Percentiles rank a stretch among this genome's conserved stretches.
Conservation (phyloP, 2,329 filamentous ascomycete genomes). For the Biscogniauxia mediterranea region DNA sequence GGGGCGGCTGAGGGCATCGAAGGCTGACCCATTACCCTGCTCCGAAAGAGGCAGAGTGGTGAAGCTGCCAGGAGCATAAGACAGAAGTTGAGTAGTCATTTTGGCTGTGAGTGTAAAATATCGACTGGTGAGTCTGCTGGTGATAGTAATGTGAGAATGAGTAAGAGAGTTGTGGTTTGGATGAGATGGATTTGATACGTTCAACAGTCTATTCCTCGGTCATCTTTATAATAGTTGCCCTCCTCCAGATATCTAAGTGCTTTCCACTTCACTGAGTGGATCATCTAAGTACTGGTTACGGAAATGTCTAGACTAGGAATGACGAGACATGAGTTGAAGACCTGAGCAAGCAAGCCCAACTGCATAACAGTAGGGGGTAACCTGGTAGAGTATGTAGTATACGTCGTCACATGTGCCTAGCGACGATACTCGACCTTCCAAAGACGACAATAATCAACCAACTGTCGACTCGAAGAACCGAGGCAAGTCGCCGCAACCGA, state of each 20-base stretch:
- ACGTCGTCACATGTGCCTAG: not conserved
- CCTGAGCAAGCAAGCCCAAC: not conserved
- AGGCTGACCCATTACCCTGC: slow-evolving; percentile 9
- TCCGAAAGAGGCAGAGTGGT: slow-evolving; percentile 9
- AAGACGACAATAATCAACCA: not conserved
- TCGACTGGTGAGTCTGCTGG: not conserved
- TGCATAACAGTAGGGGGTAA: no score
- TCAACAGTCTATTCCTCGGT: not conserved
- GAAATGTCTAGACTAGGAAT: not conserved
- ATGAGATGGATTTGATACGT: not conserved
- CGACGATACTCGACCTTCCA: not conserved
- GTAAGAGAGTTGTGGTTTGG: not conserved
- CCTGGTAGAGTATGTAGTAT: not conserved
- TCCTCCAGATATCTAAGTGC: not conserved
- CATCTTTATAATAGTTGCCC: not conserved
- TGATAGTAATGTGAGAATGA: not conserved
- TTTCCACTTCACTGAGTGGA: not conserved
- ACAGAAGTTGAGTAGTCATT: slow-evolving; percentile 20
- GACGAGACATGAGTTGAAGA: not conserved
- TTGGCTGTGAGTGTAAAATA: slow-evolving; percentile 2
- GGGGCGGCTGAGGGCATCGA: not conserved
- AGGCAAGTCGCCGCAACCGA: not conserved
- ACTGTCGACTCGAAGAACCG: not conserved
- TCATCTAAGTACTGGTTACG: no score
- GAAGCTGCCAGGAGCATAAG: slow-evolving; percentile 14